Percentiles rank a stretch among this genome's conserved stretches.
Conservation (phyloP, 177 flowering plant genomes). For the Tripterygium wilfordii region DNA sequence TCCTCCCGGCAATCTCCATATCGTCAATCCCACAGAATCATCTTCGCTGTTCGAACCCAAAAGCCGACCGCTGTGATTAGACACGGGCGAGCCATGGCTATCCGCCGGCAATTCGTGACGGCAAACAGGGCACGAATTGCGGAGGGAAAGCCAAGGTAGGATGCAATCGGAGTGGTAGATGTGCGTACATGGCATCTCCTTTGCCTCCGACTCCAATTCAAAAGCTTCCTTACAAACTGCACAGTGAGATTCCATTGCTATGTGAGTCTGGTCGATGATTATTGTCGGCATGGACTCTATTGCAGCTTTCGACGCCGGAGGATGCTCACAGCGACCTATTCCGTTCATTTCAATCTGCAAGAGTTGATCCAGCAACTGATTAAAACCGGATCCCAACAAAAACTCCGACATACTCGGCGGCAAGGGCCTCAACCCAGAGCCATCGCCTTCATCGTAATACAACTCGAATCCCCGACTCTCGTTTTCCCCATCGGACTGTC, state of each 20-base stretch:
- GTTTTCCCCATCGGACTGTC: conserved; percentile 11
- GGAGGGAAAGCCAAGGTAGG: conserved; percentile 44
- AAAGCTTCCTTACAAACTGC: conserved; percentile 55
- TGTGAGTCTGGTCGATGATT: conserved; percentile 19
- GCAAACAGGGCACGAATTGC: conserved; percentile 58
- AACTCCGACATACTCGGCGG: conserved; percentile 67
- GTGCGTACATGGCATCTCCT: conserved; percentile 59
- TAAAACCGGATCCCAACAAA: conserved; percentile 63
- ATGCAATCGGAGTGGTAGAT: conserved; percentile 48
- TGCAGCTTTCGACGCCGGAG: conserved; percentile 51
- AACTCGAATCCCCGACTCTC: conserved; percentile 45
- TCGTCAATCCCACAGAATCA: conserved; percentile 50
- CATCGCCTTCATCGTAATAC: conserved; percentile 57
- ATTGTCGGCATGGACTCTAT: conserved; percentile 45
- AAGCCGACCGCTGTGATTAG: neutral
- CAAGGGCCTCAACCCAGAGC: conserved; percentile 52
- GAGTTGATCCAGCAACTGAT: conserved; percentile 54
- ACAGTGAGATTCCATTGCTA: conserved; percentile 29
- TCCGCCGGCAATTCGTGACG: conserved; percentile 46
- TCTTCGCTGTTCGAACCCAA: conserved; percentile 27
- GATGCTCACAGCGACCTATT: conserved; percentile 36
- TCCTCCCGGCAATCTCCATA: conserved; percentile 73
- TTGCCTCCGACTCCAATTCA: conserved; percentile 29
- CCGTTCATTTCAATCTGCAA: conserved; percentile 55
- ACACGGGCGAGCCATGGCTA: neutral